Conservation (phyloP, 441 rosid species). For the Syzygium malaccense region DNA sequence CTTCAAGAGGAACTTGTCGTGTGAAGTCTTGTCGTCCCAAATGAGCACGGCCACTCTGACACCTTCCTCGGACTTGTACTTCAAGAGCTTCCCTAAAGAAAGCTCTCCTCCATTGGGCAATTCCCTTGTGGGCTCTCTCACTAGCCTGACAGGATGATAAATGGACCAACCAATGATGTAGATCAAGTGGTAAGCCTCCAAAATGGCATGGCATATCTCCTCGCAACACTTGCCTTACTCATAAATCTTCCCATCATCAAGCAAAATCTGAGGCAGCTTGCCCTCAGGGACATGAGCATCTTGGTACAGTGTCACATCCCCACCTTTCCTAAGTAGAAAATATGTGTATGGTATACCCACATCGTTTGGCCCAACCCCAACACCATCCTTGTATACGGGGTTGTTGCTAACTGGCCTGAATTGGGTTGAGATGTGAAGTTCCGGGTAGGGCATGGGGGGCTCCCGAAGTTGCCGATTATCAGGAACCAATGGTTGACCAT, state of each 20-base stretch:
- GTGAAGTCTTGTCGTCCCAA: not conserved
- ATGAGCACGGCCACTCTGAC: not conserved
- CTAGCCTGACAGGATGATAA: not conserved
- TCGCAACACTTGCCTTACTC: not conserved
- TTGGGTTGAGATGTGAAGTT: conserved; percentile 41
- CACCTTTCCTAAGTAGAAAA: conserved; percentile 38
- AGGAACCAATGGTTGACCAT: too few relatives aligned
- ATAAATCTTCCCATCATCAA: not conserved
- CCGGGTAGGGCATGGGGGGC: conserved; percentile 31
- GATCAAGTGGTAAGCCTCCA: not conserved
- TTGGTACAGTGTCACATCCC: not conserved
- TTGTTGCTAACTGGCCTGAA: conserved; percentile 34
- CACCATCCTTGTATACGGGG: conserved; percentile 38
- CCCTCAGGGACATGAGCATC: fast-evolving
- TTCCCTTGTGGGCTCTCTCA: too few relatives aligned
- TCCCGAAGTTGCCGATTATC: too few relatives aligned
- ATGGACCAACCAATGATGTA: not conserved
- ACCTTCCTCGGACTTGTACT: too few relatives aligned
- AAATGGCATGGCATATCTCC: not conserved
- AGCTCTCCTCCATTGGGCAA: too few relatives aligned
- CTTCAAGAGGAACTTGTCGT: not conserved
- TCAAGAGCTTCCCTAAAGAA: too few relatives aligned
- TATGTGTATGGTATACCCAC: conserved; percentile 55
- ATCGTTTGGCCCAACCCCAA: conserved; percentile 51
- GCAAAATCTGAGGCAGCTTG: not conserved